A percentile compares a stretch with the other conserved stretches of the same genome.
Conservation (phyloP, 106 monocot genomes). For the Dioscorea zingiberensis region DNA sequence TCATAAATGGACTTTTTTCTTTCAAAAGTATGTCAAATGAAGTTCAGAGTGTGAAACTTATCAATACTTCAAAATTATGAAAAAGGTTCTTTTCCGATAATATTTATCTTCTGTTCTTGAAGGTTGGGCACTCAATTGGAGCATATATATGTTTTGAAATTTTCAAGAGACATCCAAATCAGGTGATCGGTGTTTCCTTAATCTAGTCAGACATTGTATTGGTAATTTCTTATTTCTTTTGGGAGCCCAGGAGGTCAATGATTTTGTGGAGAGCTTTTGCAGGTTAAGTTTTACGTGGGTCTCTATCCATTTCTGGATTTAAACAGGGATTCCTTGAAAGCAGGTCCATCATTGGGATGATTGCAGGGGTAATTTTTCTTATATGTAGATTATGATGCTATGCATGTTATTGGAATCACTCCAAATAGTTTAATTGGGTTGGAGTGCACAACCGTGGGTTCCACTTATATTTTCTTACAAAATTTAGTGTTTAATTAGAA, state of each 20-base stretch:
- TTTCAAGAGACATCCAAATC: conserved; percentile 52
- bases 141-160: conserved; percentile 80
- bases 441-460: no score
- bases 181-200: conserved; percentile 21
- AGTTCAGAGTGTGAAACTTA: no score
- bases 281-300: conserved; percentile 60
- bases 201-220: no score
- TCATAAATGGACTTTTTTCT: no score
- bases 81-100: not conserved
- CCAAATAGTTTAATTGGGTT: no score
- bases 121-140: conserved; percentile 98
- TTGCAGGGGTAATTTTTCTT: conserved; percentile 51
- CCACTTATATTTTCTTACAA: no score
- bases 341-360: conserved; percentile 51
- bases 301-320: conserved; percentile 85
- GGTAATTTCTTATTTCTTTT: no score
- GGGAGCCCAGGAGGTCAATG: no score
- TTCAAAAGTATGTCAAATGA: no score
- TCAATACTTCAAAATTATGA: no score
- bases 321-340: conserved; percentile 43
- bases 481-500: no score
- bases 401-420: no score
- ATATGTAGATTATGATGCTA: not conserved
- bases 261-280: not conserved
- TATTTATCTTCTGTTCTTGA: conserved; percentile 9